phyloP scores from a whole-genome alignment of 192 early-diverging fungal species.

The Coemansia sp. region DNA sequence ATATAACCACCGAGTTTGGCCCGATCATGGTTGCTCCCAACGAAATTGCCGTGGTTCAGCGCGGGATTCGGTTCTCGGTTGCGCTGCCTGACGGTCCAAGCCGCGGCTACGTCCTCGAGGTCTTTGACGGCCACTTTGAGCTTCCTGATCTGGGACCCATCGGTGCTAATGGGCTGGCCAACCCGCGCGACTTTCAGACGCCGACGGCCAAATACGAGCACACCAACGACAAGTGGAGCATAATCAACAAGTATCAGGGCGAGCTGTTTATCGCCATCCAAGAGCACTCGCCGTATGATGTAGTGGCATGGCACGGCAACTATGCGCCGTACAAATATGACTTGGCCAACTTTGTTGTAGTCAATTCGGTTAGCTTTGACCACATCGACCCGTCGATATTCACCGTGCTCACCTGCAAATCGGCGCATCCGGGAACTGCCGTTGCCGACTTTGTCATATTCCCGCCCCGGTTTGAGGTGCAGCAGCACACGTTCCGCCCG shows the following conservation, averaged over 20 bases:
- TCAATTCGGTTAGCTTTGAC: slow-evolving; percentile 83
- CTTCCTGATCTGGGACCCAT: slow-evolving; percentile 95
- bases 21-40: slow-evolving; percentile 74
- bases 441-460: slow-evolving; percentile 96
- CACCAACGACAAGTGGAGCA: slow-evolving; percentile 55
- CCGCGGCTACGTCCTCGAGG: slow-evolving; percentile 90
- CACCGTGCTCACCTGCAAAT: slow-evolving; percentile 90
- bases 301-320: slow-evolving; percentile 98
- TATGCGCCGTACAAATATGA: slow-evolving; percentile 95
- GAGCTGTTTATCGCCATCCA: slow-evolving; percentile 66
- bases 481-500: slow-evolving; percentile 86
- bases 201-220: slow-evolving; percentile 80
- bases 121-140: slow-evolving; percentile 86
- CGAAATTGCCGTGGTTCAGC: slow-evolving; percentile 92
- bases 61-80: slow-evolving; percentile 85
- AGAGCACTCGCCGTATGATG: slow-evolving; percentile 88
- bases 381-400: slow-evolving; percentile 97
- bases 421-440: slow-evolving; percentile 77
- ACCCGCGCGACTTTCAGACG: slow-evolving; percentile 88
- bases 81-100: slow-evolving; percentile 70
- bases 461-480: slow-evolving; percentile 91
- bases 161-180: slow-evolving; percentile 92
- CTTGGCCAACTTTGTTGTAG: slow-evolving; percentile 72
- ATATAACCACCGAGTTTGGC: slow-evolving; percentile 90
- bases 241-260: slow-evolving; percentile 83